Conservation (phyloP, 306 rosid species). For the Rosa persica region DNA sequence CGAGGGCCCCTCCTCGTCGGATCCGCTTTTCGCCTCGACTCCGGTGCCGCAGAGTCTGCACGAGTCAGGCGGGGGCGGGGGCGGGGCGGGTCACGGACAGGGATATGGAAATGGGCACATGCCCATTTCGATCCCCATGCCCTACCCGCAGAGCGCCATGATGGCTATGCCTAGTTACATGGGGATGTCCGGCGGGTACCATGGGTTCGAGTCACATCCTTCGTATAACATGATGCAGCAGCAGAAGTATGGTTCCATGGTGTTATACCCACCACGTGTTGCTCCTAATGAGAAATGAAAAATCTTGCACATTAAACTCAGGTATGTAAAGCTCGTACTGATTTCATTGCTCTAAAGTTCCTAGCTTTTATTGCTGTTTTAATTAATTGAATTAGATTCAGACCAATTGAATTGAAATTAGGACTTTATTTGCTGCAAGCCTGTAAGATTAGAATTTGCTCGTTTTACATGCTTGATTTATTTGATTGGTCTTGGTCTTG, state of each 20-base stretch:
- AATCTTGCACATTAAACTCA: slow-evolving; percentile 8
- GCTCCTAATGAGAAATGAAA: slow-evolving; percentile 23
- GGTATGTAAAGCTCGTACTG: slow-evolving; percentile 20
- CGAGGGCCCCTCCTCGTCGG: slow-evolving; percentile 67
- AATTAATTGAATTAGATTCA: not conserved
- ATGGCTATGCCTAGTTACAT: slow-evolving; percentile 51
- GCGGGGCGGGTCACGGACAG: slow-evolving; percentile 26
- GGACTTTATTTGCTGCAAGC: not conserved
- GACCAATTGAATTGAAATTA: not conserved
- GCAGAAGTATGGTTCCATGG: slow-evolving; percentile 36
- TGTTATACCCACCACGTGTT: slow-evolving; percentile 38
- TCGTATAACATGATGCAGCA: slow-evolving; percentile 49
- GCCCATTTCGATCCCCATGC: slow-evolving; percentile 19
- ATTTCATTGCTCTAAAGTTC: not conserved
- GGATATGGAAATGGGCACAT: slow-evolving; percentile 41
- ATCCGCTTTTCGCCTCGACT: slow-evolving; percentile 75
- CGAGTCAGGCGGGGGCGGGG: slow-evolving; percentile 43
- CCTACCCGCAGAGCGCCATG: slow-evolving; percentile 23
- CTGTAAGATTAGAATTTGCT: not conserved
- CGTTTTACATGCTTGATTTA: not conserved
- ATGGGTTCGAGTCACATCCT: slow-evolving; percentile 48
- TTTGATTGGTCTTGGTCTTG: not conserved
- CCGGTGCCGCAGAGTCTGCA: slow-evolving; percentile 68
- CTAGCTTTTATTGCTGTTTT: not conserved
- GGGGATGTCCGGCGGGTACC: slow-evolving; percentile 45